Conservation (phyloP, 2,329 filamentous ascomycete species). For the Penicillium sp. region DNA sequence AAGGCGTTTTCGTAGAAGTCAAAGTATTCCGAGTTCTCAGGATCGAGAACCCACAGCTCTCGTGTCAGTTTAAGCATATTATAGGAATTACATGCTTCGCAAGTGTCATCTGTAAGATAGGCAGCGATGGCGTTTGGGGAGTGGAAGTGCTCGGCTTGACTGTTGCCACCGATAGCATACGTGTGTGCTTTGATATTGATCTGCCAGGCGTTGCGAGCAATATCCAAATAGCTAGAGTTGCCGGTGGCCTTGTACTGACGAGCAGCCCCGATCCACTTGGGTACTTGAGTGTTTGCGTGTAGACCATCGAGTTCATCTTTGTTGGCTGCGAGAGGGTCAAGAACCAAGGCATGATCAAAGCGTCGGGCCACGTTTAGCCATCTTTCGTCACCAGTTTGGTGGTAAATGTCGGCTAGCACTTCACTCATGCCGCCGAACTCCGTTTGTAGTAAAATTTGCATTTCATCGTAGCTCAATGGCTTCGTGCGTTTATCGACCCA, state of each 20-base stretch:
- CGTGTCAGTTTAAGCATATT: conserved; percentile 63
- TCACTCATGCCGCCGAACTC: conserved; percentile 62
- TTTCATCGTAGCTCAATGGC: conserved; percentile 48
- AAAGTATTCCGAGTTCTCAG: conserved; percentile 50
- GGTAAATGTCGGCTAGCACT: conserved; percentile 54
- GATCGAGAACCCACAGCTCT: conserved; percentile 54
- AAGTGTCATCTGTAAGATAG: conserved; percentile 52
- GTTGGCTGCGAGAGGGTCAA: conserved; percentile 53
- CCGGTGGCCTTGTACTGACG: conserved; percentile 56
- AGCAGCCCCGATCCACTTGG: conserved; percentile 59
- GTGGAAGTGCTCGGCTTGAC: conserved; percentile 58
- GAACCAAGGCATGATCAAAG: conserved; percentile 56
- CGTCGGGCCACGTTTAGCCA: conserved; percentile 55
- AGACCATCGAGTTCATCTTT: conserved; percentile 53
- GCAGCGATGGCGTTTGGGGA: conserved; percentile 51
- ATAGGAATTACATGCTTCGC: conserved; percentile 60
- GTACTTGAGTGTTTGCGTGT: conserved; percentile 60
- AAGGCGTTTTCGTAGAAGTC: conserved; percentile 59
- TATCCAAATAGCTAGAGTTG: conserved; percentile 49
- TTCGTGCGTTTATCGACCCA: conserved; percentile 57
- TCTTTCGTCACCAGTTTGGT: conserved; percentile 49
- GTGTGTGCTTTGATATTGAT: conserved; percentile 53
- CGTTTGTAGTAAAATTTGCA: conserved; percentile 55
- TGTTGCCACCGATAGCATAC: conserved; percentile 61
- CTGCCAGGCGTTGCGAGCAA: conserved; percentile 56